A percentile compares a stretch with the other conserved stretches of the same genome.
Conservation (phyloP, 2,329 filamentous ascomycete genomes). For the Fusarium brachygibbosum region DNA sequence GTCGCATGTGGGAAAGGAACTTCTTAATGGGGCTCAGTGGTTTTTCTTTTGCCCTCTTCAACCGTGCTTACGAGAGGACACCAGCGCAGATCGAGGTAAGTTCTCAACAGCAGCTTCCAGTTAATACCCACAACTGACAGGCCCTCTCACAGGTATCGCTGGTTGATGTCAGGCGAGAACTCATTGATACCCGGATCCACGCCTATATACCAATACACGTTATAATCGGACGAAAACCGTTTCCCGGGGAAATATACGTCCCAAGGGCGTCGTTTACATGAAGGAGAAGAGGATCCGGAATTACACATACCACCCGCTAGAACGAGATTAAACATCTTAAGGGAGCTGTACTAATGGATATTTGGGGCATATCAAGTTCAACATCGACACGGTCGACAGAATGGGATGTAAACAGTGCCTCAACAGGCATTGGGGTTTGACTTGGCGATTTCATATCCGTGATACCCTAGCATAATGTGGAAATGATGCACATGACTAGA, state of each 20-base stretch:
- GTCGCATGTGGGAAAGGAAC: constrained; percentile 61
- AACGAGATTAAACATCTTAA: neutral
- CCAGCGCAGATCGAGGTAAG: constrained; percentile 65
- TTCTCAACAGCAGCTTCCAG: neutral
- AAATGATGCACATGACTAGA: constrained; percentile 45
- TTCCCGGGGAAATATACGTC: constrained; percentile 50
- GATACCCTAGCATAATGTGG: constrained; percentile 47
- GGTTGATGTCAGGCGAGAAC: constrained; percentile 63
- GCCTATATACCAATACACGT: constrained; percentile 65
- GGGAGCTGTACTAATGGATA: neutral
- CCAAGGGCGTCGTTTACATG: constrained; percentile 26
- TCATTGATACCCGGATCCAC: constrained; percentile 62
- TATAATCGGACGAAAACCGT: constrained; percentile 66
- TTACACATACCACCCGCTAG: neutral
- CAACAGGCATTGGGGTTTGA: constrained; percentile 24
- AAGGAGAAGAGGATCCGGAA: neutral
- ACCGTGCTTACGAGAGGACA: constrained; percentile 57
- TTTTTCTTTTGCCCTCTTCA: constrained; percentile 59
- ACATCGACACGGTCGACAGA: neutral
- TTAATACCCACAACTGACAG: constrained; percentile 23
- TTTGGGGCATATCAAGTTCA: neutral
- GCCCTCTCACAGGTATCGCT: constrained; percentile 58
- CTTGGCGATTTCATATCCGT: constrained; percentile 28
- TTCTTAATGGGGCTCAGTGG: constrained; percentile 60
- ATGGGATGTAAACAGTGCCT: constrained; percentile 14